Conservation (phyloP, 345 rosid genomes). For the Geranium brycei region DNA sequence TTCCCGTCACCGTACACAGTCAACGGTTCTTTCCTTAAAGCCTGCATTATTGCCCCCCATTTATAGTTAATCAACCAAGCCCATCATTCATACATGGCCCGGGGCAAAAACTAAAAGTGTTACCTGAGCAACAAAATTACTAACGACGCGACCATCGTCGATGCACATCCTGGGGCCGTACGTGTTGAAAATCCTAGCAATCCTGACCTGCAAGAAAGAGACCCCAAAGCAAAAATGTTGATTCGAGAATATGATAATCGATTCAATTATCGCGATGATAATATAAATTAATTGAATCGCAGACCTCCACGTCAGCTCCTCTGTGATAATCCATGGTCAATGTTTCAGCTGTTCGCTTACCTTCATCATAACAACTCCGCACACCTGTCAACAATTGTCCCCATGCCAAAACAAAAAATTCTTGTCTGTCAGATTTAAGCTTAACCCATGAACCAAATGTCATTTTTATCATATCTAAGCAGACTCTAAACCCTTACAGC, state of each 20-base stretch:
- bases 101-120: neutral
- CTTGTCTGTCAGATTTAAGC: too few relatives aligned
- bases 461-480: too few relatives aligned
- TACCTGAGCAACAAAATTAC: slow-evolving; percentile 98
- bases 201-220: slow-evolving; percentile 52
- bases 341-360: slow-evolving; percentile 95
- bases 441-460: too few relatives aligned
- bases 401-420: neutral
- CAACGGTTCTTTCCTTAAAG: slow-evolving; percentile 90
- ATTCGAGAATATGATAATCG: too few relatives aligned
- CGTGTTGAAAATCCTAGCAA: slow-evolving; percentile 89
- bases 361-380: slow-evolving; percentile 85
- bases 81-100: too few relatives aligned
- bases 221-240: neutral
- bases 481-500: too few relatives aligned
- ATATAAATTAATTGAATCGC: neutral
- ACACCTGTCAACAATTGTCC: slow-evolving; percentile 50
- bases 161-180: slow-evolving; percentile 99
- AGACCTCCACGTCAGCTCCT: slow-evolving; percentile 85
- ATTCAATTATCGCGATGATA: too few relatives aligned
- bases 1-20: slow-evolving; percentile 98
- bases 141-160: slow-evolving; percentile 96
- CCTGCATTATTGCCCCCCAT: slow-evolving; percentile 35
- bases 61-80: too few relatives aligned
- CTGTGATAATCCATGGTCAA: slow-evolving; percentile 95